phyloP scores from a whole-genome alignment of 2,329 filamentous ascomycete genomes.

The Septoria petroselini region DNA sequence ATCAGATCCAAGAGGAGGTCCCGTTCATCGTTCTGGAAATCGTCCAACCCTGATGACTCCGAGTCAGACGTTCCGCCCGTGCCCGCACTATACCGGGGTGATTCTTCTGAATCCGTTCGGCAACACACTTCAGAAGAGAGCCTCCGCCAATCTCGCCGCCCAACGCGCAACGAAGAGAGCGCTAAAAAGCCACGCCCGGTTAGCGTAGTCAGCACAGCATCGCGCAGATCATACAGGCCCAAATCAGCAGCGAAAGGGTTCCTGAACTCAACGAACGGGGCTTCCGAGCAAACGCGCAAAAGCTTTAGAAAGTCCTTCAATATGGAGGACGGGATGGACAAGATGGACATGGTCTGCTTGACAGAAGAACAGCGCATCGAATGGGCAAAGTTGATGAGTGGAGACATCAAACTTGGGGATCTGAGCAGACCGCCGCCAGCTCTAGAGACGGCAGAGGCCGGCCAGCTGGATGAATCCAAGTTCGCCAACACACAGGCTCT shows the following conservation, averaged over 20 bases:
- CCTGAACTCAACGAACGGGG: constrained; percentile 27
- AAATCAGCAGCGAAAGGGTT: constrained; percentile 29
- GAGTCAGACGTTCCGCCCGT: constrained; percentile 25
- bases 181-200: constrained; percentile 21
- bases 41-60: constrained; percentile 28
- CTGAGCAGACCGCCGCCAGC: constrained; percentile 14
- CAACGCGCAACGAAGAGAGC: not conserved
- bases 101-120: constrained; percentile 16
- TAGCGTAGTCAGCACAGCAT: constrained; percentile 22
- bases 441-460: constrained; percentile 7
- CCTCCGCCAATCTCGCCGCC: not conserved
- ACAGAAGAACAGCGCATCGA: constrained; percentile 31
- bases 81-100: constrained; percentile 21
- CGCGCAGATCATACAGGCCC: constrained; percentile 27
- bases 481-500: constrained; percentile 30
- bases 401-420: constrained; percentile 15
- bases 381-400: constrained; percentile 31
- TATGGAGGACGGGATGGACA: constrained; percentile 23
- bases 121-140: constrained; percentile 13
- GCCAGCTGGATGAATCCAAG: constrained; percentile 6
- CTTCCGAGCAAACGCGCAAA: constrained; percentile 20
- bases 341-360: constrained; percentile 28
- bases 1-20: constrained; percentile 19
- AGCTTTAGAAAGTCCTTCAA: constrained; percentile 26
- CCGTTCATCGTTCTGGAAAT: constrained; percentile 24